Conservation (phyloP, 169 alveolate genomes). For the Cryptosporidium muris region DNA sequence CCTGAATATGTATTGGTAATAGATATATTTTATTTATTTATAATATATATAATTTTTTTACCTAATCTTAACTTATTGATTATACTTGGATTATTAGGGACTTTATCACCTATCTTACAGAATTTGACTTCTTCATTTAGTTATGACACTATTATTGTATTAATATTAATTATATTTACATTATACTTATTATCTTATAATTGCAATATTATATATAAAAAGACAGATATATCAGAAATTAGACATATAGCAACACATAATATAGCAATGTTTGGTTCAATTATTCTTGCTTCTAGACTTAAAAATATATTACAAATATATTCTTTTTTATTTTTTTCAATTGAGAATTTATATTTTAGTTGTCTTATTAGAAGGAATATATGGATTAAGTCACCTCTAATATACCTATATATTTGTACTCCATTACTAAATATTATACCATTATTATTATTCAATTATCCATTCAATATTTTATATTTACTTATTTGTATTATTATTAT, state of each 20-base stretch:
- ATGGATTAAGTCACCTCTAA: slow-evolving; percentile 54
- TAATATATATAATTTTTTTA: slow-evolving; percentile 46
- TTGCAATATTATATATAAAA: slow-evolving; percentile 41
- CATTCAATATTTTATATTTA: slow-evolving; percentile 30
- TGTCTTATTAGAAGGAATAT: slow-evolving; percentile 44
- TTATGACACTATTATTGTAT: slow-evolving; percentile 55
- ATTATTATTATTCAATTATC: slow-evolving; percentile 47
- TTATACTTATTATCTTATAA: slow-evolving; percentile 44
- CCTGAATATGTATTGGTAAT: slow-evolving; percentile 42
- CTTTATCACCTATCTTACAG: slow-evolving; percentile 41
- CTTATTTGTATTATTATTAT: slow-evolving; percentile 38
- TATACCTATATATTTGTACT: slow-evolving; percentile 34
- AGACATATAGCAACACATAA: slow-evolving; percentile 50
- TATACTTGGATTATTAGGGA: slow-evolving; percentile 58
- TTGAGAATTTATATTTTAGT: slow-evolving; percentile 51
- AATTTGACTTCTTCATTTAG: slow-evolving; percentile 64
- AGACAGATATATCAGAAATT: slow-evolving; percentile 27
- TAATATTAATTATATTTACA: slow-evolving; percentile 28
- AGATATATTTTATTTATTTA: slow-evolving; percentile 39
- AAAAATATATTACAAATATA: slow-evolving; percentile 61
- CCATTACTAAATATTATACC: slow-evolving; percentile 60
- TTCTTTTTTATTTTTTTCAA: slow-evolving; percentile 45
- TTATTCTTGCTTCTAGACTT: slow-evolving; percentile 67
- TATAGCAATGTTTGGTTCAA: slow-evolving; percentile 60
- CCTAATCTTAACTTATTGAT: slow-evolving; percentile 58